Percentiles rank a stretch among this genome's conserved stretches.
Conservation (phyloP, 2,329 filamentous ascomycete genomes). For the Cephalotrichum gorgonifer region DNA sequence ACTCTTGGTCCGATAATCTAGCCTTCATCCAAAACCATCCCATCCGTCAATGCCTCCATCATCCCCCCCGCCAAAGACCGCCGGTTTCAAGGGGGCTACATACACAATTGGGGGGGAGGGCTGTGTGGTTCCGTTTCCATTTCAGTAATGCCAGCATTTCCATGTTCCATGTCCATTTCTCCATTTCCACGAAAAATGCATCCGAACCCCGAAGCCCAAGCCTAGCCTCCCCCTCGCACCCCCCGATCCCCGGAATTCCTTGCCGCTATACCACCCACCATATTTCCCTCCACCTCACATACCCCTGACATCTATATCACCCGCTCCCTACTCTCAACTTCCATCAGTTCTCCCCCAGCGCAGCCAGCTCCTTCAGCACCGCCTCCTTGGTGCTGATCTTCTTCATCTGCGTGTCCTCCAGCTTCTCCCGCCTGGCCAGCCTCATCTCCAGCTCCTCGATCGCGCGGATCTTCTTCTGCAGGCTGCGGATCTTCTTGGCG, state of each 20-base stretch:
- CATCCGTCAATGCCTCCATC: too few relatives aligned
- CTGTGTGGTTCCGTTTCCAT: too few relatives aligned
- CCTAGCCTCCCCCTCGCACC: too few relatives aligned
- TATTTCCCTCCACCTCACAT: neutral
- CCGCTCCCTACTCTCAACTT: neutral
- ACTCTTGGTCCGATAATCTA: too few relatives aligned
- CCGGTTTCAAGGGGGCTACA: too few relatives aligned
- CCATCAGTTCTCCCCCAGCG: neutral
- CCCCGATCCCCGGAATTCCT: neutral
- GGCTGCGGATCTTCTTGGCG: conserved; percentile 87
- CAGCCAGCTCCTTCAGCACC: conserved; percentile 68
- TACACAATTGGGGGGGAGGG: too few relatives aligned
- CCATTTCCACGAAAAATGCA: too few relatives aligned
- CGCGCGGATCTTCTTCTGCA: conserved; percentile 94
- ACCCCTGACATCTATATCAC: neutral
- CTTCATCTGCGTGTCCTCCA: conserved; percentile 97
- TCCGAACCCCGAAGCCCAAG: too few relatives aligned
- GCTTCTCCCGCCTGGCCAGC: conserved; percentile 84
- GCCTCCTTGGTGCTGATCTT: conserved; percentile 86
- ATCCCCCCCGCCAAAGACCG: too few relatives aligned
- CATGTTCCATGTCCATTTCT: too few relatives aligned
- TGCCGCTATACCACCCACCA: neutral
- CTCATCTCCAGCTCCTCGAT: conserved; percentile 99
- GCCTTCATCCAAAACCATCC: too few relatives aligned
- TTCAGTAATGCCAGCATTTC: too few relatives aligned